Evolutionary conservation across 306 rosid genomes (phyloP), one percentile per base, ranked within the genome.

Genomic region (Cucurbita maxima): DNA sequence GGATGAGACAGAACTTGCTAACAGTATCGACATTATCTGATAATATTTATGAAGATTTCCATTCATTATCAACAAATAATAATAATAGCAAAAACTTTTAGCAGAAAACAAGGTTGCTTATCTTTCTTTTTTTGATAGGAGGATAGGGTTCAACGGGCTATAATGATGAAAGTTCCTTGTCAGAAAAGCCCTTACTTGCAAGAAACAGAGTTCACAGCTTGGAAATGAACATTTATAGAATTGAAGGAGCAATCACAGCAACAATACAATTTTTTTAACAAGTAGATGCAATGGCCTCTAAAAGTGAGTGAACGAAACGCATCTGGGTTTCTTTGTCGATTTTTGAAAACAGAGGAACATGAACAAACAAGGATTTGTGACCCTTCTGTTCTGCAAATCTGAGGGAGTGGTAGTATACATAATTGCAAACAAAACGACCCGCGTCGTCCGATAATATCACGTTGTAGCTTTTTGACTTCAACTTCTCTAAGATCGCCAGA

Each of bases 341-440:
- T 77, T 86, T 92, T 4, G 92, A 81, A 60, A 92, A 90, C 37
- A 83, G 88, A 11, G 96, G 98, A 16, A 88, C 90, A 61, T 93
- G 98, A 68, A 90, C 98, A 78, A 93, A 93, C 30, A 87, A 77
- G 71, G 96, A 87, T 78, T 86, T 90, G 84, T 83, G 90, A 77
- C 96, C 96, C 78, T 87, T 88, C 83, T 87, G 87, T 76, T 90
- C 96, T 1, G 93, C 96, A 22, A 83, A 88, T 18, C 88, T 85
- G 64, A 90, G 98, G 61, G 98, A 92, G 34, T 88, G 87, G 60
- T 92, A 88, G 72, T 90, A 92, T 41, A 90, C 90, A 67, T 92
- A 92, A 64, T 90, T 92, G 88, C 98, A 92, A 72, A 92, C 96
- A 43, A 87, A 92, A 6, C 96, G 86, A 13, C 98, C 98, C 0